phyloP scores from a whole-genome alignment of 2,329 filamentous ascomycete species.

The Helicocarpus griseus region DNA sequence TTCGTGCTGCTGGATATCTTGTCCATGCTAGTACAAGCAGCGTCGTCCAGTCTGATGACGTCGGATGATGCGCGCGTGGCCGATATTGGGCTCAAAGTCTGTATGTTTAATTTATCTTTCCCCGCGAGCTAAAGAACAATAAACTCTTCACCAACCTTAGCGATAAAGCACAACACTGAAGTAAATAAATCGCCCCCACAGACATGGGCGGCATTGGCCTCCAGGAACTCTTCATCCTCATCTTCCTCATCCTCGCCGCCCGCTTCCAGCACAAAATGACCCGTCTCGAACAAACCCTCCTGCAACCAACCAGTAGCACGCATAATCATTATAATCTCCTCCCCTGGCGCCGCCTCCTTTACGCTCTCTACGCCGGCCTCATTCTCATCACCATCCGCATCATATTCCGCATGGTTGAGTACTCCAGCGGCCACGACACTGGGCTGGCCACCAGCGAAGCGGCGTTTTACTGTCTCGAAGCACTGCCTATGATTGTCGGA shows the following conservation, averaged over 20 bases:
- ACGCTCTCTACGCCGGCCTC: slow-evolving; percentile 44
- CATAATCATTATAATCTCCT: too few relatives aligned
- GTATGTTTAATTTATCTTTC: slow-evolving; percentile 6
- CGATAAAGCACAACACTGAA: background rate
- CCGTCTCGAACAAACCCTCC: slow-evolving; percentile 21
- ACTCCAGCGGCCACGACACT: slow-evolving; percentile 41
- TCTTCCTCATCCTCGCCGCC: slow-evolving; percentile 41
- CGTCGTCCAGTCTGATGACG: slow-evolving; percentile 14
- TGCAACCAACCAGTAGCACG: slow-evolving; percentile 27
- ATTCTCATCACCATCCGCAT: slow-evolving; percentile 44
- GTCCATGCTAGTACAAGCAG: slow-evolving; percentile 15
- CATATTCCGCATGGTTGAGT: slow-evolving; percentile 51
- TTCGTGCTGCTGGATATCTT: slow-evolving; percentile 36
- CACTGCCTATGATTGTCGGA: slow-evolving; percentile 30
- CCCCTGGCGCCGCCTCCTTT: slow-evolving; percentile 29
- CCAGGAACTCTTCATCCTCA: slow-evolving; percentile 44
- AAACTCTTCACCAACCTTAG: background rate
- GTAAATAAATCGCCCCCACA: background rate
- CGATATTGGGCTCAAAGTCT: slow-evolving; percentile 19
- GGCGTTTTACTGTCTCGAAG: slow-evolving; percentile 32
- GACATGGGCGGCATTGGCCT: slow-evolving; percentile 31
- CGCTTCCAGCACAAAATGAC: slow-evolving; percentile 39
- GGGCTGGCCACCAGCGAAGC: slow-evolving; percentile 30
- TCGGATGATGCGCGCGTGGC: slow-evolving; percentile 8
- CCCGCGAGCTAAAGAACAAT: background rate